phyloP scores from a whole-genome alignment of 108 stramenopile species.

The Fragilariopsis cylindrus region DNA sequence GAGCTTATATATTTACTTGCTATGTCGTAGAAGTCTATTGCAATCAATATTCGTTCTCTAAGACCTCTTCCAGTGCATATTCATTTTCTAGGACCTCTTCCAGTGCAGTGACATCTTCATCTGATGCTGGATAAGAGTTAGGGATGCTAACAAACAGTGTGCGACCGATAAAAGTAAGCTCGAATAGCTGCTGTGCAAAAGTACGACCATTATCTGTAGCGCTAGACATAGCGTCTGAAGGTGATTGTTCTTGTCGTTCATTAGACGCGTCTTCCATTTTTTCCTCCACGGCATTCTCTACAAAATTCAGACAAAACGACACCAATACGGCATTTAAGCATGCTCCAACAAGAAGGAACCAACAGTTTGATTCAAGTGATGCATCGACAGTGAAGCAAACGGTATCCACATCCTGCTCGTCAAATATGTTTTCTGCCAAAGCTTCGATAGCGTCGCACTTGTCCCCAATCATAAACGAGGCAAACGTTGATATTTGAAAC shows the following conservation, averaged over 20 bases:
- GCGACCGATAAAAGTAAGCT: background rate
- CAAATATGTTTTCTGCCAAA: constrained; percentile 49
- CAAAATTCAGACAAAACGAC: constrained; percentile 55
- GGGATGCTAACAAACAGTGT: background rate
- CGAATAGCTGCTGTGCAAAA: background rate
- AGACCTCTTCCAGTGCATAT: too few relatives aligned
- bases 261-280: constrained; percentile 17
- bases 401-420: constrained; percentile 38
- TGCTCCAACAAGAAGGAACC: constrained; percentile 66
- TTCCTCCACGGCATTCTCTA: constrained; percentile 71
- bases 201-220: background rate
- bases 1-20: too few relatives aligned
- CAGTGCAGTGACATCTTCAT: too few relatives aligned
- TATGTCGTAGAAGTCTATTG: too few relatives aligned
- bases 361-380: constrained; percentile 50
- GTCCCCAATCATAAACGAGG: constrained; percentile 82
- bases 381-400: constrained; percentile 82
- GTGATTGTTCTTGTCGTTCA: background rate
- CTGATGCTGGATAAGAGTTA: too few relatives aligned
- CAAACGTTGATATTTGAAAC: constrained; percentile 80
- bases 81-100: too few relatives aligned
- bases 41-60: too few relatives aligned
- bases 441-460: constrained; percentile 71
- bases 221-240: background rate
- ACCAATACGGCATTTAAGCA: constrained; percentile 61